Evolutionary conservation across 495 filamentous ascomycete species (phyloP).

Genomic region (Neurospora discreta): DNA sequence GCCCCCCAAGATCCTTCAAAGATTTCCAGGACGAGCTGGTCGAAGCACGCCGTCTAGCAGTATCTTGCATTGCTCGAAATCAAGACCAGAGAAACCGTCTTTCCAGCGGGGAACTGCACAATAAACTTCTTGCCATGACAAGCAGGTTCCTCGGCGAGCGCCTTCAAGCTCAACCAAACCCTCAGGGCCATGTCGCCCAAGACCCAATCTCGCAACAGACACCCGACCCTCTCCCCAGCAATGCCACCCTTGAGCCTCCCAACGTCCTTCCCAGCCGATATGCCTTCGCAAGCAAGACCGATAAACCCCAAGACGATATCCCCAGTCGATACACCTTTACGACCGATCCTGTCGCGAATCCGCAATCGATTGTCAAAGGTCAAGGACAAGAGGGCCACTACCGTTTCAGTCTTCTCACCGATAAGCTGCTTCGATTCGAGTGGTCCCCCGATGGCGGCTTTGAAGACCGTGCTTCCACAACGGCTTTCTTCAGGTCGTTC

Average conservation of each 20-base stretch:
- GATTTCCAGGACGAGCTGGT: background rate
- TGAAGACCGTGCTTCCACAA: conserved; percentile 46
- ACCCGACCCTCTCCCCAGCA: background rate
- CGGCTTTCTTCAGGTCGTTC: conserved; percentile 41
- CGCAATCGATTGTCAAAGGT: conserved; percentile 35
- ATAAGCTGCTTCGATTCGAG: conserved; percentile 43
- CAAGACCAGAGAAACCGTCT: background rate
- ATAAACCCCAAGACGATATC: background rate
- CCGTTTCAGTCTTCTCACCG: conserved; percentile 45
- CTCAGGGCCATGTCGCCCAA: background rate
- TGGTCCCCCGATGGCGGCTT: conserved; percentile 45
- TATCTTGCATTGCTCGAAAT: background rate
- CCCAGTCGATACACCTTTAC: conserved; percentile 33
- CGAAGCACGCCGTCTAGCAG: background rate
- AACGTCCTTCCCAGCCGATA: background rate
- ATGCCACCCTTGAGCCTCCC: background rate
- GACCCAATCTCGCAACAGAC: background rate
- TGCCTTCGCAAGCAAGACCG: background rate
- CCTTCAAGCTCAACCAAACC: background rate
- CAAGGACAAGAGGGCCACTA: conserved; percentile 22
- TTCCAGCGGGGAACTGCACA: background rate
- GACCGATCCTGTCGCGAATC: conserved; percentile 32
- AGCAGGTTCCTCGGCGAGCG: background rate
- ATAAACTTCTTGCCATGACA: background rate
- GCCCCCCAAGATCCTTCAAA: background rate